A percentile compares a stretch with the other conserved stretches of the same genome.
phyloP scores from a whole-genome alignment of 2,329 filamentous ascomycete genomes.

The Cercospora sesami region DNA sequence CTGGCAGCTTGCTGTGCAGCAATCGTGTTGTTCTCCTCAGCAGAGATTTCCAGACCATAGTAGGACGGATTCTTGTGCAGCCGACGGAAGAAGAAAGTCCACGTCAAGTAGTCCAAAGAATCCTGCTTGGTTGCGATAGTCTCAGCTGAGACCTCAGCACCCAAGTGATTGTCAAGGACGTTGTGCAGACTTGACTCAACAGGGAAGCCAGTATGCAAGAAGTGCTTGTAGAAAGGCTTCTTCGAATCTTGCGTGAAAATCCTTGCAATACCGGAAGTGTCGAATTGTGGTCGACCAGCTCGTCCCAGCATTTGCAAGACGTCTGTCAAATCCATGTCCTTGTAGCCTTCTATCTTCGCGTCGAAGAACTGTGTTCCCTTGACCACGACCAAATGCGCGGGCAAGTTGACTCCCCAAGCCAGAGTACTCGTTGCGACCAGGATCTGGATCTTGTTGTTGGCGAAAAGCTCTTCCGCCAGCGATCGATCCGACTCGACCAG shows the following conservation, averaged over 20 bases:
- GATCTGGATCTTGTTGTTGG: conserved; percentile 97
- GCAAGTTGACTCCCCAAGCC: conserved; percentile 97
- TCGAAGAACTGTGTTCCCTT: conserved; percentile 99
- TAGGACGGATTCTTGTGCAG: conserved; percentile 98
- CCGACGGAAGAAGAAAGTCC: conserved; percentile 98
- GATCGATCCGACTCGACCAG: conserved; percentile 92
- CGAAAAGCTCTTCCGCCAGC: conserved; percentile 88
- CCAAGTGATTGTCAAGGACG: conserved; percentile 93
- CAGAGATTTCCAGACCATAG: conserved; percentile 90
- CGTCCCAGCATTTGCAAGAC: conserved; percentile 97
- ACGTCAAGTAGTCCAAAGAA: conserved; percentile 93
- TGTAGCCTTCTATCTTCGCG: conserved; percentile 95
- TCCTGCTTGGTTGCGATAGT: conserved; percentile 95
- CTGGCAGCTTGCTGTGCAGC: conserved; percentile 84
- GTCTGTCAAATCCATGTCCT: conserved; percentile 98
- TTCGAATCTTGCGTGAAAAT: conserved; percentile 98
- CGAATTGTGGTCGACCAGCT: conserved; percentile 93
- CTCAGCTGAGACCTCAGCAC: conserved; percentile 89
- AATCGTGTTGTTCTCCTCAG: conserved; percentile 86
- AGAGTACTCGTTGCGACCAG: conserved; percentile 93
- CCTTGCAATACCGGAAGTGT: conserved; percentile 89
- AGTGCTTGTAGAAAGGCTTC: conserved; percentile 99
- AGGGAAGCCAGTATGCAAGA: conserved; percentile 94
- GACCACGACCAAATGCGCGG: conserved; percentile 93
- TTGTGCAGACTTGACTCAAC: conserved; percentile 96